Evolutionary conservation across 225 moss, liverwort and hornwort species (phyloP).

Genomic region (Marchantia polymorpha): DNA sequence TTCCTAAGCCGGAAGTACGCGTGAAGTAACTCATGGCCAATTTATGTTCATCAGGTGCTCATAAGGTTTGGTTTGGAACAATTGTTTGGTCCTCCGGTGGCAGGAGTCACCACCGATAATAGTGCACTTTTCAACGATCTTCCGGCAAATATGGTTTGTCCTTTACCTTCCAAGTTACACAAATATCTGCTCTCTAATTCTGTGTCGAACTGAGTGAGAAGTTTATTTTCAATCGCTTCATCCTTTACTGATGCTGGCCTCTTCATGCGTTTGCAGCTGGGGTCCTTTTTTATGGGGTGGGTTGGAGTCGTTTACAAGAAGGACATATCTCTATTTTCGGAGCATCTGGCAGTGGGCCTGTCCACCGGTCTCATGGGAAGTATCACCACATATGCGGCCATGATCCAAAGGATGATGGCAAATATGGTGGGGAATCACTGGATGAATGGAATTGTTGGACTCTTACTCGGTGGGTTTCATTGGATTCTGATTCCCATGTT

Average conservation of each 20-base stretch:
- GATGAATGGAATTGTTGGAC: conserved; percentile 60
- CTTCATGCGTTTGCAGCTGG: conserved; percentile 50
- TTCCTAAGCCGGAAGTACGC: background rate
- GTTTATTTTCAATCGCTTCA: background rate
- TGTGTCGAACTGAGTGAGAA: background rate
- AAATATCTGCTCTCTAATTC: no score
- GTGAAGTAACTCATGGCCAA: background rate
- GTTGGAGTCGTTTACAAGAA: conserved; percentile 87
- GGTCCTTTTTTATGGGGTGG: conserved; percentile 98
- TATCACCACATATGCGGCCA: conserved; percentile 86
- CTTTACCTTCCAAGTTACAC: no score
- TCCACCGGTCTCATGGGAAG: conserved; percentile 98
- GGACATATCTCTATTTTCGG: conserved; percentile 71
- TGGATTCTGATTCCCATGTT: background rate
- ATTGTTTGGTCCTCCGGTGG: conserved; percentile 52
- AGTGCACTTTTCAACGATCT: conserved; percentile 70
- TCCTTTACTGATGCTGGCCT: background rate
- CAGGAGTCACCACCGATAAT: conserved; percentile 49
- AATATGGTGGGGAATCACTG: conserved; percentile 59
- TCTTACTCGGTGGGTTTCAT: conserved; percentile 60
- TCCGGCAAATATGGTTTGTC: conserved; percentile 76
- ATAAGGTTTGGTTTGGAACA: conserved; percentile 71
- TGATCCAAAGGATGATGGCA: conserved; percentile 70
- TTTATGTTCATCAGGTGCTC: conserved; percentile 53
- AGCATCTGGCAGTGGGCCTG: conserved; percentile 73